These are phyloP conservation scores for Discostella stelligeroides DNA, from an alignment of 108 stramenopile genomes.

Conservation along the genomic window DNA sequence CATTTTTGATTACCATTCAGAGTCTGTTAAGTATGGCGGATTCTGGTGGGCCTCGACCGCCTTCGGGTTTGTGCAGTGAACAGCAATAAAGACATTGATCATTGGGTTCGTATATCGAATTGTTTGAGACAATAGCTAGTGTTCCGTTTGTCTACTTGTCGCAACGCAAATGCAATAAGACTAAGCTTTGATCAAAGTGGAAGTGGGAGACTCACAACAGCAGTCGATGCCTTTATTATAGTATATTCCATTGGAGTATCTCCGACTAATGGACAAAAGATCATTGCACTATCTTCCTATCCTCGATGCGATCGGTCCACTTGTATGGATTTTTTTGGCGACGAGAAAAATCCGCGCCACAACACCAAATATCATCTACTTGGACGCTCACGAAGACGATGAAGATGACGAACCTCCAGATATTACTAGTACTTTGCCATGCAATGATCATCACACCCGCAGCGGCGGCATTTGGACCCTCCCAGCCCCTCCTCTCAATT, in stretches of 20 bases:
- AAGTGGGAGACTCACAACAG: no score
- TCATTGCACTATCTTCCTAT: no score
- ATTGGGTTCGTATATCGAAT: neutral
- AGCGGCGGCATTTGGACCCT: conserved; percentile 9
- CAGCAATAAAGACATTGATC: conserved; percentile 25
- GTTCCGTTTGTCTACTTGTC: no score
- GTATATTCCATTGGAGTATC: no score
- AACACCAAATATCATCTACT: neutral
- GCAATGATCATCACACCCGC: neutral
- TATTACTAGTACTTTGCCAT: neutral
- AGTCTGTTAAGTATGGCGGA: conserved; percentile 44
- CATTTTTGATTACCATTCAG: conserved; percentile 86
- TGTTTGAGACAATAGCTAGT: no score
- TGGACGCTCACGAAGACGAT: neutral
- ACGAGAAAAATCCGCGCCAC: no score
- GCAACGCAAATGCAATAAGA: no score
- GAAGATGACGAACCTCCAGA: neutral
- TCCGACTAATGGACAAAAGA: no score
- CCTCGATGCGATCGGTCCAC: no score
- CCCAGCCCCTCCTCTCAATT: neutral
- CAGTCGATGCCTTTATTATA: no score
- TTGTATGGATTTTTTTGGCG: no score
- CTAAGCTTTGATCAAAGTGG: no score
- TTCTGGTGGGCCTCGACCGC: conserved; percentile 28
- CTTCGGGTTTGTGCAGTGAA: conserved; percentile 35